These are phyloP conservation scores for Sphaerulina musiva DNA, from an alignment of 2,329 filamentous ascomycete genomes.

Conservation along the genomic window DNA sequence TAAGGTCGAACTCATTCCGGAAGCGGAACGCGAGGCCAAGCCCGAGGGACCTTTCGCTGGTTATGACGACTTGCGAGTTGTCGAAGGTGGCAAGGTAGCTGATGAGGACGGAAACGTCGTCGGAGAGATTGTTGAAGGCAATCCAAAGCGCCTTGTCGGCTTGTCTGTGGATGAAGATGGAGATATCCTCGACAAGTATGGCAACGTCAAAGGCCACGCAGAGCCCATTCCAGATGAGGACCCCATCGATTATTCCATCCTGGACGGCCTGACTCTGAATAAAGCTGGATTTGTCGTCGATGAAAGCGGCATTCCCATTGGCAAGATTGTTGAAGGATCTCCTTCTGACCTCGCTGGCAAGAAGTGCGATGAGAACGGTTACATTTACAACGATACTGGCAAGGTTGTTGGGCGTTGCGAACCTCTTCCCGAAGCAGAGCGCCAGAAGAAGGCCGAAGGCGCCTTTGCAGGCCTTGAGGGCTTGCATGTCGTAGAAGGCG, in stretches of 20 bases:
- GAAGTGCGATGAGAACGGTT: conserved; percentile 50
- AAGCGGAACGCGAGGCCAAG: conserved; percentile 53
- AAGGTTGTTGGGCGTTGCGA: conserved; percentile 54
- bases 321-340: conserved; percentile 52
- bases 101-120: conserved; percentile 48
- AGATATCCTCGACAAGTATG: conserved; percentile 70
- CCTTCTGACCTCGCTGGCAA: conserved; percentile 51
- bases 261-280: conserved; percentile 58
- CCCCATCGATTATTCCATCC: conserved; percentile 50
- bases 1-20: conserved; percentile 60
- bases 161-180: conserved; percentile 74
- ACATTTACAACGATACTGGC: conserved; percentile 51
- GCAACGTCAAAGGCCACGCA: conserved; percentile 52
- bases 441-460: conserved; percentile 53
- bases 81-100: conserved; percentile 44
- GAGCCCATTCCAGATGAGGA: conserved; percentile 48
- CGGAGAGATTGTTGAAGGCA: conserved; percentile 49
- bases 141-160: conserved; percentile 61
- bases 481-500: conserved; percentile 61
- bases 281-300: conserved; percentile 56
- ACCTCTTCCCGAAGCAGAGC: conserved; percentile 52
- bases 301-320: conserved; percentile 49
- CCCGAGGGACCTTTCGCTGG: conserved; percentile 48
- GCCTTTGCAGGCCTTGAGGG: conserved; percentile 62
- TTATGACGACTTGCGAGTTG: conserved; percentile 44